Percentiles rank a stretch among this genome's conserved stretches.
These are phyloP conservation scores for Colletotrichum abscissum DNA, from an alignment of 2,329 filamentous ascomycete genomes.

Conservation along the genomic window DNA sequence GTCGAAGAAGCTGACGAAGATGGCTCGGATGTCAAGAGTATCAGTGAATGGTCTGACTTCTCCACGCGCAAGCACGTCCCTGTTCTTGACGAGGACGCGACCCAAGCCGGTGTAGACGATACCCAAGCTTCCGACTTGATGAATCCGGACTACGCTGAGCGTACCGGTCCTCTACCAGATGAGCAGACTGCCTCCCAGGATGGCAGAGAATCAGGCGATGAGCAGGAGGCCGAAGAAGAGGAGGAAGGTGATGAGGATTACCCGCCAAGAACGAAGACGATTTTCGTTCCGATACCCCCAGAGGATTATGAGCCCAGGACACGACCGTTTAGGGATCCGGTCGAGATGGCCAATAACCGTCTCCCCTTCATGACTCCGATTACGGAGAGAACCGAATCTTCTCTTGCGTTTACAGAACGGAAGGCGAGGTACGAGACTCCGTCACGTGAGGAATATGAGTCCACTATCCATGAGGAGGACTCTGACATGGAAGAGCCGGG, in stretches of 20 bases:
- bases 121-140: conserved; percentile 53
- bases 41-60: conserved; percentile 92
- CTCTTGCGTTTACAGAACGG: conserved; percentile 62
- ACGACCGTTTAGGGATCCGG: conserved; percentile 83
- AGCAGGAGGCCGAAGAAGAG: conserved; percentile 44
- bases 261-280: conserved; percentile 66
- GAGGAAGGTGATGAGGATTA: conserved; percentile 48
- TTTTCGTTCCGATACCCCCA: conserved; percentile 84
- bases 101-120: conserved; percentile 50
- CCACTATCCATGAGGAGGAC: conserved; percentile 43
- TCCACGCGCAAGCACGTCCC: conserved; percentile 79
- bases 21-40: conserved; percentile 68
- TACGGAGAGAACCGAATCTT: conserved; percentile 93
- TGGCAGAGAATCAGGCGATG: conserved; percentile 37
- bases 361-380: conserved; percentile 99
- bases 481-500: conserved; percentile 53
- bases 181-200: conserved; percentile 44
- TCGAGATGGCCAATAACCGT: conserved; percentile 85
- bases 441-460: conserved; percentile 42
- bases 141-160: conserved; percentile 48
- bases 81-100: conserved; percentile 48
- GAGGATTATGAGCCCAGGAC: conserved; percentile 87
- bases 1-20: conserved; percentile 59
- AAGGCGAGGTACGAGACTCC: conserved; percentile 37
- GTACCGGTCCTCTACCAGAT: conserved; percentile 38